A percentile compares a stretch with the other conserved stretches of the same genome.
These are phyloP conservation scores for Aeschynomene evenia DNA, from an alignment of 306 rosid genomes.

Conservation along the genomic window DNA sequence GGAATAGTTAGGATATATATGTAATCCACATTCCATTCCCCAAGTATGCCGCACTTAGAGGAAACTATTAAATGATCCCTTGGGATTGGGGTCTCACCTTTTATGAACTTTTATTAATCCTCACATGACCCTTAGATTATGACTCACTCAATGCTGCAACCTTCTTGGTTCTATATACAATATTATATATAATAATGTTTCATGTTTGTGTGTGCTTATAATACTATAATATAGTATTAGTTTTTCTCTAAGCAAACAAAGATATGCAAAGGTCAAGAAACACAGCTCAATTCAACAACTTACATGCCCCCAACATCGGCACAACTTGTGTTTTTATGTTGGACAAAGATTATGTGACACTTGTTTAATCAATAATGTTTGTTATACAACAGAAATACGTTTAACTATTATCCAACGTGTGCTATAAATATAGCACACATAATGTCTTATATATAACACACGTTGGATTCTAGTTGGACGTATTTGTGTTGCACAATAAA, in stretches of 20 bases:
- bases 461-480: too few relatives aligned
- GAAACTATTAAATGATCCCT: slow-evolving; percentile 40
- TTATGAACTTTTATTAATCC: background rate
- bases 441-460: too few relatives aligned
- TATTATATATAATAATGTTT: too few relatives aligned
- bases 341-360: slow-evolving; percentile 43
- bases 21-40: slow-evolving; percentile 39
- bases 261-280: slow-evolving; percentile 56
- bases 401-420: too few relatives aligned
- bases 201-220: background rate
- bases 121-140: slow-evolving; percentile 26
- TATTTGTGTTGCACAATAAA: too few relatives aligned
- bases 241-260: slow-evolving; percentile 32
- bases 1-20: background rate
- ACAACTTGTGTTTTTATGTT: slow-evolving; percentile 49
- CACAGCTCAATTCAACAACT: slow-evolving; percentile 39
- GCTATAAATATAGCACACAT: too few relatives aligned
- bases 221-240: background rate
- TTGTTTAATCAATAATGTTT: slow-evolving; percentile 29
- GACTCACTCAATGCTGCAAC: slow-evolving; percentile 39
- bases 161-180: background rate
- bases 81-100: slow-evolving; percentile 54
- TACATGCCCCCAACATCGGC: slow-evolving; percentile 53
- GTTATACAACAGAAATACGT: too few relatives aligned
- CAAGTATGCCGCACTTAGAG: slow-evolving; percentile 49